A percentile compares a stretch with the other conserved stretches of the same genome.
Conservation (phyloP, 495 filamentous ascomycete genomes). For the Neurospora sp. region DNA sequence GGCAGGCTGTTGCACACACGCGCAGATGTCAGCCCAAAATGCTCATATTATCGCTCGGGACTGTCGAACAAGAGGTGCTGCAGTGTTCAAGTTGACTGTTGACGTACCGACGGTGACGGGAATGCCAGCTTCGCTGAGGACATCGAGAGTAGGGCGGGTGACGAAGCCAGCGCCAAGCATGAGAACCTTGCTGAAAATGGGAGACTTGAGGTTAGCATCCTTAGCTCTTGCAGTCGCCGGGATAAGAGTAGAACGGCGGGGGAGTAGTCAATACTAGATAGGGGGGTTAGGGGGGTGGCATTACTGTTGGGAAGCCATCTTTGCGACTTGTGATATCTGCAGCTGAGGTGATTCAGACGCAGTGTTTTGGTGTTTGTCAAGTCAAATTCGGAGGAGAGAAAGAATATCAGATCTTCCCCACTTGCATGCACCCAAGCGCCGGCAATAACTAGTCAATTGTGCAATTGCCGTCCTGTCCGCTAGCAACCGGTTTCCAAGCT, state of each 20-base stretch:
- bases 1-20: conserved; percentile 52
- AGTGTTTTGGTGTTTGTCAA: conserved; percentile 1
- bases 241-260: not conserved
- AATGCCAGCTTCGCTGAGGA: conserved; percentile 64
- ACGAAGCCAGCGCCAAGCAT: conserved; percentile 75
- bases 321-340: not conserved
- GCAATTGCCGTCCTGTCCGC: not conserved
- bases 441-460: not conserved
- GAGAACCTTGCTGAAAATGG: conserved; percentile 41
- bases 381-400: not conserved
- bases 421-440: not conserved
- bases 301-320: conserved; percentile 29
- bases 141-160: conserved; percentile 67
- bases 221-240: not conserved
- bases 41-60: not conserved
- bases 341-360: conserved; percentile 5
- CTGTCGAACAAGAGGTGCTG: conserved; percentile 1
- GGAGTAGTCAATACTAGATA: too few species aligned
- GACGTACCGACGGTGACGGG: conserved; percentile 72
- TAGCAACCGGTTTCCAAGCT: not conserved
- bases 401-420: not conserved
- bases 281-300: not conserved
- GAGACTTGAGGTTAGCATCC: not conserved
- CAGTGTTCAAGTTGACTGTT: not conserved
- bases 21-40: not conserved